Evolutionary conservation across 768 basidiomycete species (phyloP).

Genomic region (Suillus tomentosus): DNA sequence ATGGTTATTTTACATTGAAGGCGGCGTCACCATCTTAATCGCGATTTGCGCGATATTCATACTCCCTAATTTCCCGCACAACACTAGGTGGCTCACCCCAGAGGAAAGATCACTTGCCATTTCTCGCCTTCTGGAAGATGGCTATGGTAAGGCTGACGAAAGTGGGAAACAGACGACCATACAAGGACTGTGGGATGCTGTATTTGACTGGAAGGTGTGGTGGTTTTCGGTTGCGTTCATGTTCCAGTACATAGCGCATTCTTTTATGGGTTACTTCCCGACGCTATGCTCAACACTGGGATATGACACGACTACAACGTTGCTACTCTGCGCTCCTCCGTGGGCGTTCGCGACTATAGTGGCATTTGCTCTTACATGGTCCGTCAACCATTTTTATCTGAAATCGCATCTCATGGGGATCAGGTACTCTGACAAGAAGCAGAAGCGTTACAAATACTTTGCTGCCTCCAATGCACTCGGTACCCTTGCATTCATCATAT

Average conservation of each 20-base stretch:
- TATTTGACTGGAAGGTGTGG: conserved; percentile 46
- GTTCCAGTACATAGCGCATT: conserved; percentile 18
- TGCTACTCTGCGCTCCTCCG: conserved; percentile 24
- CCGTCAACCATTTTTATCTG: neutral
- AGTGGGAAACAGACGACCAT: conserved; percentile 20
- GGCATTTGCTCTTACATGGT: conserved; percentile 28
- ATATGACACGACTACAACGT: conserved; percentile 38
- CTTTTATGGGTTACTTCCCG: conserved; percentile 28
- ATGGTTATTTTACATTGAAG: conserved; percentile 8
- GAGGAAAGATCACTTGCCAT: conserved; percentile 19
- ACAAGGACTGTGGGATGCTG: conserved; percentile 14
- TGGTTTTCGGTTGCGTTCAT: conserved; percentile 31
- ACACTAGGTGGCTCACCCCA: neutral
- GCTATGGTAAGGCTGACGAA: conserved; percentile 14
- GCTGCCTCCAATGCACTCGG: conserved; percentile 51
- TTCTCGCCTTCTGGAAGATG: conserved; percentile 33
- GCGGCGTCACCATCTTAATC: neutral
- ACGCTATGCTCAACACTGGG: conserved; percentile 36
- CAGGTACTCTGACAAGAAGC: conserved; percentile 67
- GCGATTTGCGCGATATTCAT: neutral
- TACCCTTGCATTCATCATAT: conserved; percentile 65
- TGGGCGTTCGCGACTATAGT: conserved; percentile 34
- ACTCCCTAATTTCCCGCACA: conserved; percentile 1
- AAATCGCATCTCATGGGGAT: neutral
- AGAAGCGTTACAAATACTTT: conserved; percentile 73